A percentile compares a stretch with the other conserved stretches of the same genome.
Evolutionary conservation across 129 eudicot species (phyloP).

Genomic region (Artemisia argyi): DNA sequence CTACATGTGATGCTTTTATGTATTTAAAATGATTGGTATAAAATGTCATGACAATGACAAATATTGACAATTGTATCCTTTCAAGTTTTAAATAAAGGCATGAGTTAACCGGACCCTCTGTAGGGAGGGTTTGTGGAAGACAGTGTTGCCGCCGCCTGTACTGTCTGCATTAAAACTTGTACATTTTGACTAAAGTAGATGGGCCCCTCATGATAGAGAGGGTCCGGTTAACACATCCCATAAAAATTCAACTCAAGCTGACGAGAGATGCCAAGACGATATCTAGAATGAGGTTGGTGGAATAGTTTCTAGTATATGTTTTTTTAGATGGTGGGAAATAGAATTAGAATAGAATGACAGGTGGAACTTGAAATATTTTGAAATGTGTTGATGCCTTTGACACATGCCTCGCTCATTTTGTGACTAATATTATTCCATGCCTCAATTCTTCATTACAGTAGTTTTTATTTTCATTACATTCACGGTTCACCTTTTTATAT

Average conservation of each 20-base stretch:
- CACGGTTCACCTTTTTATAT: background rate
- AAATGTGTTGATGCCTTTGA: slow-evolving; percentile 7
- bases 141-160: too few species aligned
- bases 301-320: too few species aligned
- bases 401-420: slow-evolving; percentile 6
- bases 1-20: background rate
- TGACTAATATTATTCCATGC: background rate
- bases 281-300: too few species aligned
- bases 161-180: too few species aligned
- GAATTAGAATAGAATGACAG: background rate
- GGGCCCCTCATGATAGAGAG: too few species aligned
- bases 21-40: background rate
- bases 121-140: too few species aligned
- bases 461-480: too few species aligned
- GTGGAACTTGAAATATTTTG: background rate
- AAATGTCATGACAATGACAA: background rate
- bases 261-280: too few species aligned
- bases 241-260: background rate
- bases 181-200: too few species aligned
- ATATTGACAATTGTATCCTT: background rate
- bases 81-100: background rate
- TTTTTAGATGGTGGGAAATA: background rate
- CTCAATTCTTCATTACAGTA: background rate
- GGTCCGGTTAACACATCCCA: too few species aligned
- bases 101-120: too few species aligned